Percentiles rank a stretch among this genome's conserved stretches.
Evolutionary conservation across 192 early-diverging fungal genomes (phyloP).

Genomic region (Dispira simplex): DNA sequence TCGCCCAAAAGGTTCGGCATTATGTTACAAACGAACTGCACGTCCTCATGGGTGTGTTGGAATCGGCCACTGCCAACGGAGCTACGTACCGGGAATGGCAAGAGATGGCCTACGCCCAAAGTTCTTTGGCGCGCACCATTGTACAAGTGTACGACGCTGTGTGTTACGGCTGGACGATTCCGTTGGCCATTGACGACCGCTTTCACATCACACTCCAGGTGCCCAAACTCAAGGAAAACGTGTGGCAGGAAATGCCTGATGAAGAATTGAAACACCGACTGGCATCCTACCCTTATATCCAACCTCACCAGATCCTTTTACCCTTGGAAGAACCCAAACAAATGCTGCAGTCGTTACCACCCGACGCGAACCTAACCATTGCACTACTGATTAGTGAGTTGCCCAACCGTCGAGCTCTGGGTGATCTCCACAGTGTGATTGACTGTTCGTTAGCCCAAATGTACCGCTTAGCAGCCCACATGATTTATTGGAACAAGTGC

Average conservation of each 20-base stretch:
- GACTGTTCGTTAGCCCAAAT: constrained; percentile 93
- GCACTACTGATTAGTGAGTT: constrained; percentile 64
- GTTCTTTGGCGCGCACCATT: constrained; percentile 3
- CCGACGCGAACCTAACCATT: constrained; percentile 71
- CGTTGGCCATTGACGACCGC: not conserved
- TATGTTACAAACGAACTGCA: not conserved
- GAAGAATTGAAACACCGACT: not conserved
- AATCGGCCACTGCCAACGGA: not conserved
- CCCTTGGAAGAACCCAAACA: constrained; percentile 74
- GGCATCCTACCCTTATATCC: constrained; percentile 43
- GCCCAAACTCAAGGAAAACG: not conserved
- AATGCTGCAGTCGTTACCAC: constrained; percentile 55
- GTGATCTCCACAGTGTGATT: constrained; percentile 61
- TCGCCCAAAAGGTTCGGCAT: not conserved
- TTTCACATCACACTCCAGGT: constrained; percentile 1
- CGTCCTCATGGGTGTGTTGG: not conserved
- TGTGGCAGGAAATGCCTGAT: not conserved
- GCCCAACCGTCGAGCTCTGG: constrained; percentile 29
- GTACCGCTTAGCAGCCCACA: constrained; percentile 74
- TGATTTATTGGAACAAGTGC: constrained; percentile 88
- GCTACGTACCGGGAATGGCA: not conserved
- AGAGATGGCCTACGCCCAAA: not conserved
- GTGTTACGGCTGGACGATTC: not conserved
- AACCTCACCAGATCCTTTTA: constrained; percentile 78
- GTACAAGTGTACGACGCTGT: constrained; percentile 6